These are phyloP conservation scores for Pseudozyma hubeiensis DNA, from an alignment of 1,284 basidiomycete genomes.

Conservation along the genomic window DNA sequence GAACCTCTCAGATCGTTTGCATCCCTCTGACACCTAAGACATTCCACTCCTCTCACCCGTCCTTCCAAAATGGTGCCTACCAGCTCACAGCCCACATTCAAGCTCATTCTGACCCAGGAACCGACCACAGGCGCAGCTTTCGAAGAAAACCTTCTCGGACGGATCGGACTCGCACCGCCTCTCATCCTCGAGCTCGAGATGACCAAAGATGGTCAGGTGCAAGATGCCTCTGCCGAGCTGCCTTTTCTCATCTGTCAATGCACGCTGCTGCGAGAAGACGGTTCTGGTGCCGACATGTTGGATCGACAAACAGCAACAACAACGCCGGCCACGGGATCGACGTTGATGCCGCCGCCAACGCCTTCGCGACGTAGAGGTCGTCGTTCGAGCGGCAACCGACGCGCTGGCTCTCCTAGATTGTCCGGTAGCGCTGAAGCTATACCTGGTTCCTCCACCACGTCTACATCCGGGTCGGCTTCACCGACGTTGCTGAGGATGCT, in stretches of 20 bases:
- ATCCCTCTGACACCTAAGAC: not conserved
- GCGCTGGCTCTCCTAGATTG: slow-evolving; percentile 12
- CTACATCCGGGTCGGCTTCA: slow-evolving; percentile 1
- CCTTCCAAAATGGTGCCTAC: slow-evolving; percentile 8
- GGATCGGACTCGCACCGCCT: slow-evolving; percentile 53
- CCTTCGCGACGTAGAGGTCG: slow-evolving; percentile 16
- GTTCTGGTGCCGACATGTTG: slow-evolving; percentile 40
- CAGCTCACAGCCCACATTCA: slow-evolving; percentile 23
- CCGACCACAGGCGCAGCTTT: slow-evolving; percentile 53
- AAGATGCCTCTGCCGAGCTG: slow-evolving; percentile 31
- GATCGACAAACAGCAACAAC: not conserved
- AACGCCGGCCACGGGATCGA: not conserved
- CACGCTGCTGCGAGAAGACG: slow-evolving; percentile 40
- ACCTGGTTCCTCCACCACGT: not conserved
- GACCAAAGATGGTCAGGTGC: slow-evolving; percentile 16
- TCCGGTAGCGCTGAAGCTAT: slow-evolving; percentile 6
- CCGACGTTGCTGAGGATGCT: slow-evolving; percentile 40
- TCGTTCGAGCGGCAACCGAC: slow-evolving; percentile 17
- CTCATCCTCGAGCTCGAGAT: slow-evolving; percentile 50
- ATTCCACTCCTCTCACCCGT: not conserved
- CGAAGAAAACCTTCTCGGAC: slow-evolving; percentile 46
- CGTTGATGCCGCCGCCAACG: slow-evolving; percentile 13
- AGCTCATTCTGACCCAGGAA: slow-evolving; percentile 44
- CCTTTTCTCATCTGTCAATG: slow-evolving; percentile 56
- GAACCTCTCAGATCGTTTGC: no score